These are phyloP conservation scores for Metarhizium rileyi DNA, from an alignment of 2,329 filamentous ascomycete genomes.

Conservation along the genomic window DNA sequence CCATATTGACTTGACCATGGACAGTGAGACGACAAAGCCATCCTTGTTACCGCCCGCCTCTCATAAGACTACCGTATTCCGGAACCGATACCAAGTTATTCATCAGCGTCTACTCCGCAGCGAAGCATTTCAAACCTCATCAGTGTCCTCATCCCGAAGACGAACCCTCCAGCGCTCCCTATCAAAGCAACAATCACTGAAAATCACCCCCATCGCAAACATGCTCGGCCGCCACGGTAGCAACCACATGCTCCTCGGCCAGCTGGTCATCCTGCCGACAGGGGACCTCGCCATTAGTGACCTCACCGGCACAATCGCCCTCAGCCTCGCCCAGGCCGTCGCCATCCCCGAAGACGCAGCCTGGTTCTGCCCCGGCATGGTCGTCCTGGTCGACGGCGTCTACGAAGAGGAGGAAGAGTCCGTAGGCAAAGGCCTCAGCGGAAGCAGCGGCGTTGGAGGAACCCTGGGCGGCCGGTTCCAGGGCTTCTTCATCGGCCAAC, in stretches of 20 bases:
- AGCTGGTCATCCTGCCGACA: slow-evolving; percentile 71
- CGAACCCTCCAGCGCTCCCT: slow-evolving; percentile 48
- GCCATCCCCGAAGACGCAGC: slow-evolving; percentile 76
- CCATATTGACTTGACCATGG: not conserved
- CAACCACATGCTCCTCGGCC: slow-evolving; percentile 76
- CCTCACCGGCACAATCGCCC: slow-evolving; percentile 73
- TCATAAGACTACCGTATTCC: slow-evolving; percentile 77
- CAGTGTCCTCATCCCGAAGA: slow-evolving; percentile 52
- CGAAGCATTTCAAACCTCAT: slow-evolving; percentile 80
- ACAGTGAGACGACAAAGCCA: slow-evolving; percentile 51
- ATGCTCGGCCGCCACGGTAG: slow-evolving; percentile 70
- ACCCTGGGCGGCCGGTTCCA: slow-evolving; percentile 88
- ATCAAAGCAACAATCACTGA: slow-evolving; percentile 63
- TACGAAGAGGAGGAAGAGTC: slow-evolving; percentile 87
- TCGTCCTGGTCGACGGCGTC: slow-evolving; percentile 88
- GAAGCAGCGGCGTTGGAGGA: slow-evolving; percentile 74
- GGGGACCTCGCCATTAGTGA: slow-evolving; percentile 78
- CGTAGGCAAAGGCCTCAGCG: slow-evolving; percentile 58
- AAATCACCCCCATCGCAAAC: slow-evolving; percentile 76
- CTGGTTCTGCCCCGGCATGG: slow-evolving; percentile 94
- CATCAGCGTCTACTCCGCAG: slow-evolving; percentile 88
- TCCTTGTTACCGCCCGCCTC: slow-evolving; percentile 66
- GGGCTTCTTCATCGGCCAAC: slow-evolving; percentile 82
- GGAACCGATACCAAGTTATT: slow-evolving; percentile 84
- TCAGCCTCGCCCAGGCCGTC: slow-evolving; percentile 73